Evolutionary conservation across 2,329 filamentous ascomycete species (phyloP).

Genomic region (Fusarium foetens): DNA sequence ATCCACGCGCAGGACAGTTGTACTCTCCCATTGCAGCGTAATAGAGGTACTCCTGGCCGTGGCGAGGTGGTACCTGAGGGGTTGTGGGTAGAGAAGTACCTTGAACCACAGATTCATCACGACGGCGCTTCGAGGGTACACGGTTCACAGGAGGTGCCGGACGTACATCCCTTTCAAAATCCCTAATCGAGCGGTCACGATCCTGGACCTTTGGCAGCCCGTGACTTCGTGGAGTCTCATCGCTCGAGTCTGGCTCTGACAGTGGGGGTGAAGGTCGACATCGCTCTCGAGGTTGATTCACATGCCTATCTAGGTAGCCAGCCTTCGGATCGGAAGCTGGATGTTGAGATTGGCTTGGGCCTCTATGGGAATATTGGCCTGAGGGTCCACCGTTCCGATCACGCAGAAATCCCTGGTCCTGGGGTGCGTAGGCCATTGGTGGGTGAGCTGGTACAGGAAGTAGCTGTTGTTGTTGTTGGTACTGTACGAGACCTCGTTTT

Average conservation of each 20-base stretch:
- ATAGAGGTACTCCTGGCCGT: fast-evolving
- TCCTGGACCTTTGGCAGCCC: background rate
- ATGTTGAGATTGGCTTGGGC: background rate
- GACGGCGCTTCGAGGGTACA: background rate
- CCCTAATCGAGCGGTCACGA: fast-evolving
- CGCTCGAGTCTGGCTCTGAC: fast-evolving
- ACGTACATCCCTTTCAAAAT: background rate
- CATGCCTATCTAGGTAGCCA: background rate
- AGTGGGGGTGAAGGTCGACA: fast-evolving
- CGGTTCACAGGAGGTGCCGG: too few relatives aligned
- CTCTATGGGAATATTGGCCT: fast-evolving
- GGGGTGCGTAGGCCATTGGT: background rate
- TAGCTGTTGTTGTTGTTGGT: background rate
- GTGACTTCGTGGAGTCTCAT: background rate
- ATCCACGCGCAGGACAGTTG: background rate
- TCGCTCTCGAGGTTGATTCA: background rate
- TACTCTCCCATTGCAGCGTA: fast-evolving
- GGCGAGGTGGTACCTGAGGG: too few relatives aligned
- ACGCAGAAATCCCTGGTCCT: fast-evolving
- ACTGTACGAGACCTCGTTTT: background rate
- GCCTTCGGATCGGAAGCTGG: background rate
- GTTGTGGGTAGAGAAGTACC: fast-evolving
- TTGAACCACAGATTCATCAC: fast-evolving
- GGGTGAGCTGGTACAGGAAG: background rate
- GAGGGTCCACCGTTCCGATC: background rate